Evolutionary conservation across 805 yeast species (phyloP).

Genomic region (Lipomyces orientalis): DNA sequence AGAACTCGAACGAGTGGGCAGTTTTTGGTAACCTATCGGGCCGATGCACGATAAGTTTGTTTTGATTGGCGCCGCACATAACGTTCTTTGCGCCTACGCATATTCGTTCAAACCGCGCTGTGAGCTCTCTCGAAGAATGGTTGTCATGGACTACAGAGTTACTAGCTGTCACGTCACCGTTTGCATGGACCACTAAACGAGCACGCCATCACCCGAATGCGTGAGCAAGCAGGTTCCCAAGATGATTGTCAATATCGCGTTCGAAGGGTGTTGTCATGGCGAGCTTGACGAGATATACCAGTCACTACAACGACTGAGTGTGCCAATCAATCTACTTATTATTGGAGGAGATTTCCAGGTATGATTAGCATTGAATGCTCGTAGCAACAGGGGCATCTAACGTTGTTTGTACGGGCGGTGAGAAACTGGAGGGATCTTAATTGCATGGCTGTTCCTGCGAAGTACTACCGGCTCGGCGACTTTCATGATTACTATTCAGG

Average conservation of each 20-base stretch:
- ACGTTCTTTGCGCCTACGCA: no score
- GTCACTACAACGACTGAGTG: conserved; percentile 38
- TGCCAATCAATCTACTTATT: conserved; percentile 62
- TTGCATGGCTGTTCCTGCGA: conserved; percentile 77
- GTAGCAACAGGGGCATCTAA: not conserved
- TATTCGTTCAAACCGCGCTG: no score
- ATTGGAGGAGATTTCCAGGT: conserved; percentile 82
- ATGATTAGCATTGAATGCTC: not conserved
- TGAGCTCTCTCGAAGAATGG: no score
- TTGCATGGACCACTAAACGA: not conserved
- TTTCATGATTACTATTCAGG: conserved; percentile 76
- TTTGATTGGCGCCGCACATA: no score
- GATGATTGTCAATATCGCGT: conserved; percentile 56
- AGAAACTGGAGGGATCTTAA: conserved; percentile 66
- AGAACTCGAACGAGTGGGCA: no score
- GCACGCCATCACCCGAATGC: not conserved
- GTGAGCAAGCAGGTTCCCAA: not conserved
- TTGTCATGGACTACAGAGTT: not conserved
- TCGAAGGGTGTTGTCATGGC: conserved; percentile 94
- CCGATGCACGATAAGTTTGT: no score
- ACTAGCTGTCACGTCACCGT: not conserved
- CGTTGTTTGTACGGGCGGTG: conserved; percentile 55
- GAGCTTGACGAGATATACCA: conserved; percentile 65
- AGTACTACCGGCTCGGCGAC: conserved; percentile 78
- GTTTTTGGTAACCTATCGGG: no score